Evolutionary conservation across 2,329 filamentous ascomycete species (phyloP).

Genomic region (Pleomassaria siparia): DNA sequence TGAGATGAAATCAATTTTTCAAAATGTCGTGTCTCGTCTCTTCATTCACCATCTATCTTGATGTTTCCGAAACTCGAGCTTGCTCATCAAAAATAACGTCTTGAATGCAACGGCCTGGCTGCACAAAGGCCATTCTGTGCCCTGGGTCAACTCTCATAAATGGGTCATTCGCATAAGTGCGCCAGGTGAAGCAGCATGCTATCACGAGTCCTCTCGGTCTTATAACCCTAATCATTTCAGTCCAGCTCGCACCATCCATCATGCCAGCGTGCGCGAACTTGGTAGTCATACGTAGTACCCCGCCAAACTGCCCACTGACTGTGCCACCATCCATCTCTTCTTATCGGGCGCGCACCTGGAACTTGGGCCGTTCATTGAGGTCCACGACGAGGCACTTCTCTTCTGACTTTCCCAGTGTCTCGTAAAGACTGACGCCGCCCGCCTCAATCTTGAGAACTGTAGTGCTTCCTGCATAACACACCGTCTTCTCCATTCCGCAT

Average conservation of each 20-base stretch:
- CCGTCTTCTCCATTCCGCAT: conserved; percentile 65
- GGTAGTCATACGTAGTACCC: too few species aligned
- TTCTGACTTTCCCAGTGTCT: conserved; percentile 69
- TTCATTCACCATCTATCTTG: neutral
- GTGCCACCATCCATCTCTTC: neutral
- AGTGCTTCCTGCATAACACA: conserved; percentile 73
- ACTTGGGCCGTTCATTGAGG: conserved; percentile 49
- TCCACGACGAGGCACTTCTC: conserved; percentile 70
- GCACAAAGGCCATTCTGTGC: neutral
- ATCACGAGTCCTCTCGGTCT: neutral
- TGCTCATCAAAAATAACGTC: neutral
- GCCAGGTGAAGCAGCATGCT: neutral
- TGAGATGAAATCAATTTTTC: neutral
- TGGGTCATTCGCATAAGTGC: too few species aligned
- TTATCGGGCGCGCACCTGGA: conserved; percentile 33
- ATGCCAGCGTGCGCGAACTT: too few species aligned
- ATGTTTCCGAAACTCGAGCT: neutral
- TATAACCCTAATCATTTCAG: neutral
- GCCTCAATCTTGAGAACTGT: conserved; percentile 66
- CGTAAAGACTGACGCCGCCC: conserved; percentile 69
- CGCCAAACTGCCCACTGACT: too few species aligned
- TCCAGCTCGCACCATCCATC: neutral
- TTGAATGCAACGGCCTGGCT: neutral
- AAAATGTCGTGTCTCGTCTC: neutral
- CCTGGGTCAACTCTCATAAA: too few species aligned